Conservation (phyloP, 2,329 filamentous ascomycete species). For the Pseudomassariella vexata region DNA sequence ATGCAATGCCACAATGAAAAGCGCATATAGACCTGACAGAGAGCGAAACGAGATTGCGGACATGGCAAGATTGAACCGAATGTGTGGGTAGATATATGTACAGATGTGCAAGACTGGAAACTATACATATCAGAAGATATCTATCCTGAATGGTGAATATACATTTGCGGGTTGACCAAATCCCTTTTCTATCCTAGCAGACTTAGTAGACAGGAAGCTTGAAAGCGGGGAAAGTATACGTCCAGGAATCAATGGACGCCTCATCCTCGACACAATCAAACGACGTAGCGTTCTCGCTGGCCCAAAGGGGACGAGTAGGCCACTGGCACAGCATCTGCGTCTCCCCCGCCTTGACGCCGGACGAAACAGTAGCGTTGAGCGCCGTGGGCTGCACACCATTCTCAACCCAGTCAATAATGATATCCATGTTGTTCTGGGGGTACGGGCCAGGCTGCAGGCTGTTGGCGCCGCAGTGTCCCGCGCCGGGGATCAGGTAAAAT, state of each 20-base stretch:
- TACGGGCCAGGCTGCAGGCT: conserved; percentile 36
- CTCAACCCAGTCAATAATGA: conserved; percentile 62
- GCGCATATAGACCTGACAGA: no score
- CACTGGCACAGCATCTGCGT: conserved; percentile 32
- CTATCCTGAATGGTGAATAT: no score
- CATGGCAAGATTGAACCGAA: no score
- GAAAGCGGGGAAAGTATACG: conserved; percentile 17
- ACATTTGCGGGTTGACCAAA: no score
- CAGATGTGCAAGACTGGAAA: no score
- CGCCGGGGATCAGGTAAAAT: conserved; percentile 48
- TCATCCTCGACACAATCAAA: conserved; percentile 17
- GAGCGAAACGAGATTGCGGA: no score
- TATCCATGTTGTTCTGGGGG: conserved; percentile 59
- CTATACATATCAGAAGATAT: no score
- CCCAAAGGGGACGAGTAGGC: conserved; percentile 27
- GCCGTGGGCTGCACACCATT: conserved; percentile 40
- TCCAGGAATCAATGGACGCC: conserved; percentile 18
- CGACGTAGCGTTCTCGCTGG: conserved; percentile 11
- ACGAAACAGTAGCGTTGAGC: conserved; percentile 30
- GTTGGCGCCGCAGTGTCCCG: conserved; percentile 44
- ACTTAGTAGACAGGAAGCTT: conserved; percentile 7
- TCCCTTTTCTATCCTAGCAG: no score
- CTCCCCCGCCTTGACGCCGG: conserved; percentile 24
- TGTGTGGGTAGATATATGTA: no score
- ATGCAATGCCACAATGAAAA: no score